Percentiles rank a stretch among this genome's conserved stretches.
Evolutionary conservation across 148 eudicot species (phyloP).

Genomic region (Arctostaphylos glauca): DNA sequence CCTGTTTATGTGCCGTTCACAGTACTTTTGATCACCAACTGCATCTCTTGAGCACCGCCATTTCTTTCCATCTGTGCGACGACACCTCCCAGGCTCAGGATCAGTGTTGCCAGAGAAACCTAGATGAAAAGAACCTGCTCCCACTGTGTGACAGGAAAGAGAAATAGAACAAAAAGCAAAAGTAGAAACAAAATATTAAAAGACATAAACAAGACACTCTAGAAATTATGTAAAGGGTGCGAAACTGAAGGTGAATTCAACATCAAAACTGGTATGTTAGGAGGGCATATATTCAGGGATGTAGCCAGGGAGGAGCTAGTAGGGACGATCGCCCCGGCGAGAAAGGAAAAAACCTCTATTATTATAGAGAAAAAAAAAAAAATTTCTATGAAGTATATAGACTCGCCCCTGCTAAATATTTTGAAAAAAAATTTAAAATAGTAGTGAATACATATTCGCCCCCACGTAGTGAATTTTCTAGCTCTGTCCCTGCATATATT

Average conservation of each 20-base stretch:
- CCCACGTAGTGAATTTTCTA: too few species aligned
- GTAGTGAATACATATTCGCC: too few species aligned
- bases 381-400: too few species aligned
- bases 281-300: too few species aligned
- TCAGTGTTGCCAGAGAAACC: conserved; percentile 66
- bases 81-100: conserved; percentile 16
- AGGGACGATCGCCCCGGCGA: too few species aligned
- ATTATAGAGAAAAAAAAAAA: too few species aligned
- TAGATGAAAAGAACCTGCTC: conserved; percentile 84
- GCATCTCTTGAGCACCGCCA: conserved; percentile 17
- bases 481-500: too few species aligned
- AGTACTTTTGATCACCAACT: conserved; percentile 13
- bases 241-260: conserved; percentile 6
- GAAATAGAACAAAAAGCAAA: background rate
- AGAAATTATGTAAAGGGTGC: conserved; percentile 10
- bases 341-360: too few species aligned
- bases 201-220: background rate
- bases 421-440: too few species aligned
- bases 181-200: background rate
- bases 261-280: conserved; percentile 23
- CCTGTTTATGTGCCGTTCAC: conserved; percentile 10
- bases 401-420: too few species aligned
- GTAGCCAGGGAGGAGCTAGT: too few species aligned
- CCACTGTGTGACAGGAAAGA: conserved; percentile 27
- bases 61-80: conserved; percentile 15